A percentile compares a stretch with the other conserved stretches of the same genome.
Conservation (phyloP, 148 eudicot species). For the Limonium bicolor region DNA sequence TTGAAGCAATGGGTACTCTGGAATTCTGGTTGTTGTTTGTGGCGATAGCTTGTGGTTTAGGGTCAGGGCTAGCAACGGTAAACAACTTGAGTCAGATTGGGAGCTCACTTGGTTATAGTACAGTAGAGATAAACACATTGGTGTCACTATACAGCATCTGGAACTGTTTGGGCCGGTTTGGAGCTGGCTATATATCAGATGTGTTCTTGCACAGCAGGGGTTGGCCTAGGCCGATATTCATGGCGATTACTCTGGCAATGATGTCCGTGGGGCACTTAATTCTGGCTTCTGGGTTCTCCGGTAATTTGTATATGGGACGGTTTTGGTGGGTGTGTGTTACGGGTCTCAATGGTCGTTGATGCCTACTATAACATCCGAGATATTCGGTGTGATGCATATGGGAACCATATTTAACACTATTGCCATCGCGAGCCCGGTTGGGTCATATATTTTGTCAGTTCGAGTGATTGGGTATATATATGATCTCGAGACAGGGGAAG, state of each 20-base stretch:
- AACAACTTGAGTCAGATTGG: constrained; percentile 89
- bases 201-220: constrained; percentile 38
- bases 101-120: constrained; percentile 53
- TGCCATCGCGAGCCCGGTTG: constrained; percentile 54
- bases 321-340: constrained; percentile 51
- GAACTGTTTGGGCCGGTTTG: constrained; percentile 92
- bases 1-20: constrained; percentile 43
- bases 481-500: constrained; percentile 45
- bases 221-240: constrained; percentile 52
- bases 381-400: constrained; percentile 51
- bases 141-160: constrained; percentile 89
- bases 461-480: constrained; percentile 55
- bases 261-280: constrained; percentile 44
- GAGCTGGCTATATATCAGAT: constrained; percentile 80
- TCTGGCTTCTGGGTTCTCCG: constrained; percentile 54
- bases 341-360: constrained; percentile 71
- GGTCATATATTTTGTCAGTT: constrained; percentile 57
- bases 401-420: constrained; percentile 69
- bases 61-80: constrained; percentile 80
- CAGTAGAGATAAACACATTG: constrained; percentile 34
- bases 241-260: constrained; percentile 34
- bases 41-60: constrained; percentile 86
- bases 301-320: constrained; percentile 45
- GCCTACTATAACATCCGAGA: constrained; percentile 64
- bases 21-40: constrained; percentile 73